A percentile compares a stretch with the other conserved stretches of the same genome.
These are phyloP conservation scores for Pseudogymnoascus sp. DNA, from an alignment of 2,329 filamentous ascomycete genomes.

Conservation along the genomic window DNA sequence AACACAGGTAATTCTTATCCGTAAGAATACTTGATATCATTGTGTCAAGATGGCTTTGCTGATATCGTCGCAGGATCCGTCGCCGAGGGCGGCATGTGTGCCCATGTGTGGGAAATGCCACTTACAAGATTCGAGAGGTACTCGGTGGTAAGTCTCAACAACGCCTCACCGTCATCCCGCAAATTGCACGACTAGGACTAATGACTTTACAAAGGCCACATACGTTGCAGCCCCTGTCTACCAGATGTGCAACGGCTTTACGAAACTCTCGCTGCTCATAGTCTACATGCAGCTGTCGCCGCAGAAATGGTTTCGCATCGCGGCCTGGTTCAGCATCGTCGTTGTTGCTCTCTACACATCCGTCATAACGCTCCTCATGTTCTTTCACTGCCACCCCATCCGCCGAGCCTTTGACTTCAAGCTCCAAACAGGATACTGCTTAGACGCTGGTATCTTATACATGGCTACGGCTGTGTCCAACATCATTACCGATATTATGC, in stretches of 20 bases:
- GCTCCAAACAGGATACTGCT: slow-evolving; percentile 31
- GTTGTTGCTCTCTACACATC: slow-evolving; percentile 29
- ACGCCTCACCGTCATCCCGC: background rate
- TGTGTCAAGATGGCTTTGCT: background rate
- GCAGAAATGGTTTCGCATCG: slow-evolving; percentile 28
- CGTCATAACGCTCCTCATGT: slow-evolving; percentile 29
- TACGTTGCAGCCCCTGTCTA: slow-evolving; percentile 24
- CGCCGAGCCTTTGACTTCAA: slow-evolving; percentile 29
- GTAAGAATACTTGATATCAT: background rate
- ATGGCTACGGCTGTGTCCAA: slow-evolving; percentile 42
- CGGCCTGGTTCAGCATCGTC: slow-evolving; percentile 26
- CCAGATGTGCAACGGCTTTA: slow-evolving; percentile 30
- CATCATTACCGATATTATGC: slow-evolving; percentile 40
- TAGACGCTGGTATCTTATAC: slow-evolving; percentile 41
- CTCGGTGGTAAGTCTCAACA: slow-evolving; percentile 8
- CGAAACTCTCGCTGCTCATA: slow-evolving; percentile 34
- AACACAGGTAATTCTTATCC: slow-evolving; percentile 6
- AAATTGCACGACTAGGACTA: background rate
- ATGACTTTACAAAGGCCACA: slow-evolving; percentile 10
- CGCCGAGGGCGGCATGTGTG: slow-evolving; percentile 11
- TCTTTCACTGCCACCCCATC: slow-evolving; percentile 34
- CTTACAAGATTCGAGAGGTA: slow-evolving; percentile 13
- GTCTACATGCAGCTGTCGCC: slow-evolving; percentile 35
- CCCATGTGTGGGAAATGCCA: slow-evolving; percentile 17
- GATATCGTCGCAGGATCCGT: background rate